Conservation (phyloP, 106 monocot species). For the Alisma plantagoaquatica region DNA sequence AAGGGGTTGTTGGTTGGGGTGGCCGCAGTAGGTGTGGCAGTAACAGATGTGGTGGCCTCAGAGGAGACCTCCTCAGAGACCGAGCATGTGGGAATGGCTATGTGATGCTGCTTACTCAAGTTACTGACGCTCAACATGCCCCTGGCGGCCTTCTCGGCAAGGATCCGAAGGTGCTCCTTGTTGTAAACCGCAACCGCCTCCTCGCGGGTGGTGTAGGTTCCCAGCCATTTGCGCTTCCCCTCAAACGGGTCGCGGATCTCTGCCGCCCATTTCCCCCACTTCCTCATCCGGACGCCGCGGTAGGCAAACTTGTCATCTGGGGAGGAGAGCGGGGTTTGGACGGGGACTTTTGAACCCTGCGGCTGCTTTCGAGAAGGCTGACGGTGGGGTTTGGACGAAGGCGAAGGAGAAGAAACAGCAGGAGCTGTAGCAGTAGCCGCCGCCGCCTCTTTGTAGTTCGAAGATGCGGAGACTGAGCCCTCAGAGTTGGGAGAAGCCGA, state of each 20-base stretch:
- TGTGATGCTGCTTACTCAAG: too few relatives aligned
- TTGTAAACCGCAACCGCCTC: slow-evolving; percentile 38
- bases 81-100: too few relatives aligned
- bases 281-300: slow-evolving; percentile 31
- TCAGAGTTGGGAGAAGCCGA: too few relatives aligned
- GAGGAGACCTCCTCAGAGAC: background rate
- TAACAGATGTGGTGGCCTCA: background rate
- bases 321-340: background rate
- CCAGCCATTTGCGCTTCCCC: slow-evolving; percentile 34
- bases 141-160: slow-evolving; percentile 8
- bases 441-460: too few relatives aligned
- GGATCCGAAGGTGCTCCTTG: slow-evolving; percentile 11
- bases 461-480: too few relatives aligned
- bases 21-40: background rate
- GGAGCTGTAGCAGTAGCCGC: background rate
- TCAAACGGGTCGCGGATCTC: slow-evolving; percentile 48
- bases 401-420: background rate
- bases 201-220: slow-evolving; percentile 47
- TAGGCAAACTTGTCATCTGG: background rate
- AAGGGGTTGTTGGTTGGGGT: slow-evolving; percentile 1
- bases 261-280: slow-evolving; percentile 61
- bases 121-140: too few relatives aligned
- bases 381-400: background rate
- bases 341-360: background rate
- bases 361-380: background rate